phyloP scores from a whole-genome alignment of 2,329 filamentous ascomycete species.

The Paracorniculantispora psalliotae region DNA sequence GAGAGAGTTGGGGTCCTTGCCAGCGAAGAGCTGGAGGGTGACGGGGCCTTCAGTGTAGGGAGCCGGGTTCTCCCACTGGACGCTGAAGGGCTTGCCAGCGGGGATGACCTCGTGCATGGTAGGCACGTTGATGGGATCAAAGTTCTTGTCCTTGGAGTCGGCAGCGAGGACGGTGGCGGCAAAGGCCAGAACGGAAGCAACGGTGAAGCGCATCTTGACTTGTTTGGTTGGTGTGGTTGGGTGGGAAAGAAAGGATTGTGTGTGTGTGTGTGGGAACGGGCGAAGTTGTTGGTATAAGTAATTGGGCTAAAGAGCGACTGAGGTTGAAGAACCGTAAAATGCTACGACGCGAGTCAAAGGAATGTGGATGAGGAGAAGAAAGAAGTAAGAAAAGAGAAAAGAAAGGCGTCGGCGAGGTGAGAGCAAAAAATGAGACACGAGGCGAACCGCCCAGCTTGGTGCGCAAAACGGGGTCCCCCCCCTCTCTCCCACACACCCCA shows the following conservation, averaged over 20 bases:
- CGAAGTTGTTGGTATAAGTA: neutral
- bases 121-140: constrained; percentile 50
- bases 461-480: no score
- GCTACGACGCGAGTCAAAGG: neutral
- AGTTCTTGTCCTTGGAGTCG: constrained; percentile 42
- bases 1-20: constrained; percentile 39
- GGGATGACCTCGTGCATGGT: constrained; percentile 36
- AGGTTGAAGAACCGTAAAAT: constrained; percentile 1
- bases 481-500: neutral
- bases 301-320: constrained; percentile 4
- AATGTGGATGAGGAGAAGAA: neutral
- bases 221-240: neutral
- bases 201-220: constrained; percentile 51
- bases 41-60: constrained; percentile 40
- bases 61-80: constrained; percentile 45
- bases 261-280: neutral
- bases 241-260: neutral
- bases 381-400: neutral
- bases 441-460: neutral
- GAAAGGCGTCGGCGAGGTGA: neutral
- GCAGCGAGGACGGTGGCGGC: constrained; percentile 43
- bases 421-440: neutral
- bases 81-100: constrained; percentile 44
- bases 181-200: constrained; percentile 47
- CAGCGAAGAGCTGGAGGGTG: constrained; percentile 52